phyloP scores from a whole-genome alignment of 257 asterid genomes.

The Paulownia fortunei region DNA sequence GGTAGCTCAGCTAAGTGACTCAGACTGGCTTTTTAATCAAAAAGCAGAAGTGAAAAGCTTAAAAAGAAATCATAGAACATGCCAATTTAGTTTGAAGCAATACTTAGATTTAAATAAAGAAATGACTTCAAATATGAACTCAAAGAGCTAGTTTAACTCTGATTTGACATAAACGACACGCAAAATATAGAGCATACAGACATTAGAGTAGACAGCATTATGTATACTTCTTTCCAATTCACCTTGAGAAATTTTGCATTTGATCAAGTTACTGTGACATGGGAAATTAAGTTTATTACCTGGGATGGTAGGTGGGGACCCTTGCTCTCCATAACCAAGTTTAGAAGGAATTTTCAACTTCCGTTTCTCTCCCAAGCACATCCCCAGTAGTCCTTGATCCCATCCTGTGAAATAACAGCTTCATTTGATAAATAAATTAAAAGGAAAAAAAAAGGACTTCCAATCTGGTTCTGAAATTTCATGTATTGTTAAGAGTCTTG shows the following conservation, averaged over 20 bases:
- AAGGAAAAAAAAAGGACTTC: not conserved
- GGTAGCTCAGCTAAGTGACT: not conserved
- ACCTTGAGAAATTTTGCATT: not conserved
- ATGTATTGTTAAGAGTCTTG: not conserved
- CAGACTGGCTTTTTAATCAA: not conserved
- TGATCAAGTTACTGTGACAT: not conserved
- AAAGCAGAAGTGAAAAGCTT: not conserved
- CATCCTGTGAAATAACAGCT: conserved; percentile 70
- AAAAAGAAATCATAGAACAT: not conserved
- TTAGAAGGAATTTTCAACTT: conserved; percentile 93
- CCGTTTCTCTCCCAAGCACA: conserved; percentile 96
- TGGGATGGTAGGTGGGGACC: conserved; percentile 97
- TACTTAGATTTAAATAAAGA: not conserved
- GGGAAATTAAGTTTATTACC: conserved; percentile 48
- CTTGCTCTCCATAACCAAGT: conserved; percentile 96
- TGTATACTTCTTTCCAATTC: not conserved
- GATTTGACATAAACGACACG: not conserved
- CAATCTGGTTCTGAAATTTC: not conserved
- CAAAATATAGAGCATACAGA: not conserved
- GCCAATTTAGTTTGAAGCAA: not conserved
- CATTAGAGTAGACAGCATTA: not conserved
- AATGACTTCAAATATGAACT: not conserved
- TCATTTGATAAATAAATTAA: conserved; percentile 1
- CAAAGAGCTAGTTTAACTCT: not conserved
- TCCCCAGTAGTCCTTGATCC: conserved; percentile 96